phyloP scores from a whole-genome alignment of 192 early-diverging fungal genomes.

The Coemansia sp. region DNA sequence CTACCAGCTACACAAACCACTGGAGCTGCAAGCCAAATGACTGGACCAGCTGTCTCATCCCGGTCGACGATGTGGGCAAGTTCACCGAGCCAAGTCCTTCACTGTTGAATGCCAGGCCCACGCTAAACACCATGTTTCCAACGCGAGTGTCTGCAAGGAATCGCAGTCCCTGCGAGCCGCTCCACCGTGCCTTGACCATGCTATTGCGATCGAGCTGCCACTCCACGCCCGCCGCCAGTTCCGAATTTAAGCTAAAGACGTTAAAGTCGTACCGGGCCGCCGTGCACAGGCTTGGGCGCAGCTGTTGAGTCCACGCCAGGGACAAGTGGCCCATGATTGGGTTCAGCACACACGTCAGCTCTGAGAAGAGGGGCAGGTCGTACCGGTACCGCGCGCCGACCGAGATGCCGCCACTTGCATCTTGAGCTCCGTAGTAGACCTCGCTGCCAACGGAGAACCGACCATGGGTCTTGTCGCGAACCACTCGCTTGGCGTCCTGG shows the following conservation, averaged over 20 bases:
- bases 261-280: conserved; percentile 91
- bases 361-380: conserved; percentile 45
- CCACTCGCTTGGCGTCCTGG: conserved; percentile 16
- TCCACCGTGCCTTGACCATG: conserved; percentile 62
- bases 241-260: conserved; percentile 87
- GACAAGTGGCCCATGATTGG: conserved; percentile 95
- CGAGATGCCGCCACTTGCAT: conserved; percentile 85
- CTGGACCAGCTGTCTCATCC: conserved; percentile 31
- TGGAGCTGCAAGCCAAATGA: conserved; percentile 54
- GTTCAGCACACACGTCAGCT: conserved; percentile 77
- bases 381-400: conserved; percentile 74
- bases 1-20: conserved; percentile 36
- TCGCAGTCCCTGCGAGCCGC: conserved; percentile 47
- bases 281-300: conserved; percentile 68
- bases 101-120: conserved; percentile 33
- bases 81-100: neutral
- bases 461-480: conserved; percentile 18
- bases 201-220: conserved; percentile 65
- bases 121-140: conserved; percentile 50
- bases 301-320: conserved; percentile 79
- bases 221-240: conserved; percentile 86
- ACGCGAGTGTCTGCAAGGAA: conserved; percentile 42
- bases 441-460: conserved; percentile 64
- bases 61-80: conserved; percentile 8
- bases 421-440: conserved; percentile 74